These are phyloP conservation scores for Sordariomycetes sp. DNA, from an alignment of 2,329 filamentous ascomycete genomes.

Conservation along the genomic window DNA sequence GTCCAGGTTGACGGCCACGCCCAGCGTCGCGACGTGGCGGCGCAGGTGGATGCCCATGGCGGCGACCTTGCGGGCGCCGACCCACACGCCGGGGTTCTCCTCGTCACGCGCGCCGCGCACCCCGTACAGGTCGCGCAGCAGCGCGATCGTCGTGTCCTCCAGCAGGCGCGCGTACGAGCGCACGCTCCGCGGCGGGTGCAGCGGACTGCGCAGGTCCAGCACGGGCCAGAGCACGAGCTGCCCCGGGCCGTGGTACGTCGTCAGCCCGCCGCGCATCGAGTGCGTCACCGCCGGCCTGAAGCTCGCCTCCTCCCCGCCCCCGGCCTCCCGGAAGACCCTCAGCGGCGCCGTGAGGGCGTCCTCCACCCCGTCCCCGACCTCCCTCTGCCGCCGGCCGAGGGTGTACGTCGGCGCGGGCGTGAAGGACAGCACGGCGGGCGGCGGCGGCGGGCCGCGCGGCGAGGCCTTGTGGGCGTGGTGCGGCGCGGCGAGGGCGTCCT, in stretches of 20 bases:
- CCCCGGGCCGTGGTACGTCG: constrained; percentile 90
- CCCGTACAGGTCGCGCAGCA: constrained; percentile 44
- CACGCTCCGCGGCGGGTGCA: constrained; percentile 52
- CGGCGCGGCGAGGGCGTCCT: constrained; percentile 19
- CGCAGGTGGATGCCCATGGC: constrained; percentile 87
- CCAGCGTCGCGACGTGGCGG: constrained; percentile 73
- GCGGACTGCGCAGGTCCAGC: constrained; percentile 57
- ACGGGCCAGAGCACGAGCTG: constrained; percentile 91
- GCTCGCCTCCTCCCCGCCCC: background rate
- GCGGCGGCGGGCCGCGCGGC: constrained; percentile 26
- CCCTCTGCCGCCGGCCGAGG: constrained; percentile 68
- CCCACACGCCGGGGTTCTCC: constrained; percentile 83
- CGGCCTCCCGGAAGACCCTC: constrained; percentile 14
- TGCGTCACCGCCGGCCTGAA: constrained; percentile 51
- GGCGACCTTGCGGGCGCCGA: constrained; percentile 60
- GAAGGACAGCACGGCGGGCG: constrained; percentile 70
- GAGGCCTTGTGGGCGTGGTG: constrained; percentile 3
- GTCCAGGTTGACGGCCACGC: constrained; percentile 69
- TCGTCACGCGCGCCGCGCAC: constrained; percentile 49
- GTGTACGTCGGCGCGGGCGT: constrained; percentile 79
- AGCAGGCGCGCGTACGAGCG: constrained; percentile 69
- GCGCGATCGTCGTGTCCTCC: constrained; percentile 63
- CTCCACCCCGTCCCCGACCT: constrained; percentile 34
- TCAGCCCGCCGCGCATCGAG: constrained; percentile 77
- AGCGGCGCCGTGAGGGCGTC: constrained; percentile 31